Evolutionary conservation across 768 basidiomycete species (phyloP), one percentile per base, ranked within the genome.

Genomic region (Hysterangium stoloniferum): DNA sequence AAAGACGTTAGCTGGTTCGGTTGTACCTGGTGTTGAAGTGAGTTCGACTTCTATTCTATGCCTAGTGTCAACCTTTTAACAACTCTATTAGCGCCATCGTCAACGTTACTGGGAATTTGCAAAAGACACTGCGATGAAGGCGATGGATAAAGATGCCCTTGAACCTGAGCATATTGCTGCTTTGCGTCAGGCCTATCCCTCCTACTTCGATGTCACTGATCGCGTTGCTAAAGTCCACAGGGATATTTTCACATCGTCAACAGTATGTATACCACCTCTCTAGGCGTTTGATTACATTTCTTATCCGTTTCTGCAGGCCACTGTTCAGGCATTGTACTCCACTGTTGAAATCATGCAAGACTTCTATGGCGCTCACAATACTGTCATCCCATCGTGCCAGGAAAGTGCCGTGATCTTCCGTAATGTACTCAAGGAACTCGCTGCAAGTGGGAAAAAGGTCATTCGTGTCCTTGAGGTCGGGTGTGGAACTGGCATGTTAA

Each of bases 381-480:
- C 49, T 2, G 46, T 55, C 0, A 48, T 52, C 8, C 37, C 51
- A 13, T 48, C 57, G 1, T 59, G 57, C 24, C 51, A 56, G 13
- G 40, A 50, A 38, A 36, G 42, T 20, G 45, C 44, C 28, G 6
- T 20, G 2, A 31, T 45, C 2, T 59, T 59, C 52, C 28, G 57
- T 19, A 44, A 45, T 5, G 57, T 59, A 13, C 54, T 59, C 5
- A 51, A 37, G 8, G 24, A 43, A 15, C 46, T 52, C 4, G 44
- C 37, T 7, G 27, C 24, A 31, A 32, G 53, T 43, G 58, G 57
- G 12, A 59, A 59, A 41, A 52, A 35, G 9, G 58, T 57, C 11
- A 45, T 59, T 27, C 54, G 58, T 1, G 57, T 59, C 17, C 50
- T 59, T n/a, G 58, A 59, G 34, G 54, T 59, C 20, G 58, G 58